Conservation (phyloP, 2,329 filamentous ascomycete genomes). For the Pestalotiopsis sp. region DNA sequence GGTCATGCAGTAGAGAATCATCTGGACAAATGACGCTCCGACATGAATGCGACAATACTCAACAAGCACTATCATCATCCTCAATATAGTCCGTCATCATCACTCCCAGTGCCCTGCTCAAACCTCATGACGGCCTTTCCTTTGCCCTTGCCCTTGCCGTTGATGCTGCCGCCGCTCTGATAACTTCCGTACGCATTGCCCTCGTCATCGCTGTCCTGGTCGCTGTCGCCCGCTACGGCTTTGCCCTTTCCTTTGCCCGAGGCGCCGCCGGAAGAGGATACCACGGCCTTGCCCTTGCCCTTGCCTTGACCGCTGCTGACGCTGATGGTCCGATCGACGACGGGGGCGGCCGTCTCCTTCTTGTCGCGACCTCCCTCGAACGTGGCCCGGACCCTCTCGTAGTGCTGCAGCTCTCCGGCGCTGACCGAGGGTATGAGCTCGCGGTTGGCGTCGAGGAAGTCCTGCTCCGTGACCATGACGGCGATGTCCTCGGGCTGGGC, state of each 20-base stretch:
- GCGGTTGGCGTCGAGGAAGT: slow-evolving; percentile 79
- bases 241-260: slow-evolving; percentile 42
- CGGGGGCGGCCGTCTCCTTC: slow-evolving; percentile 31
- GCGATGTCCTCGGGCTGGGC: slow-evolving; percentile 81
- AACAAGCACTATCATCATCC: too few relatives aligned
- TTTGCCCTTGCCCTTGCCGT: slow-evolving; percentile 49
- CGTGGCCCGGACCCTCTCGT: slow-evolving; percentile 77
- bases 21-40: too few relatives aligned
- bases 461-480: slow-evolving; percentile 86
- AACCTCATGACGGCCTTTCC: slow-evolving; percentile 58
- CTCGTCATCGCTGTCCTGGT: slow-evolving; percentile 31
- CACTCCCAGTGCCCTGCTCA: slow-evolving; percentile 56
- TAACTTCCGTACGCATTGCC: slow-evolving; percentile 32
- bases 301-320: slow-evolving; percentile 41
- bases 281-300: slow-evolving; percentile 25
- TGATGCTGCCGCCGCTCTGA: slow-evolving; percentile 31
- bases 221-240: slow-evolving; percentile 31
- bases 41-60: too few relatives aligned
- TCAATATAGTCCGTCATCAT: slow-evolving; percentile 61
- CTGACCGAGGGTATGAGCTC: slow-evolving; percentile 95
- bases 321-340: slow-evolving; percentile 14
- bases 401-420: slow-evolving; percentile 88
- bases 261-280: slow-evolving; percentile 26
- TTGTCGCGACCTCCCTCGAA: slow-evolving; percentile 72
- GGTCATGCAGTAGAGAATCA: too few relatives aligned